Percentiles rank a stretch among this genome's conserved stretches.
Conservation (phyloP, 2,329 filamentous ascomycete genomes). For the Cercospora nicotianae region DNA sequence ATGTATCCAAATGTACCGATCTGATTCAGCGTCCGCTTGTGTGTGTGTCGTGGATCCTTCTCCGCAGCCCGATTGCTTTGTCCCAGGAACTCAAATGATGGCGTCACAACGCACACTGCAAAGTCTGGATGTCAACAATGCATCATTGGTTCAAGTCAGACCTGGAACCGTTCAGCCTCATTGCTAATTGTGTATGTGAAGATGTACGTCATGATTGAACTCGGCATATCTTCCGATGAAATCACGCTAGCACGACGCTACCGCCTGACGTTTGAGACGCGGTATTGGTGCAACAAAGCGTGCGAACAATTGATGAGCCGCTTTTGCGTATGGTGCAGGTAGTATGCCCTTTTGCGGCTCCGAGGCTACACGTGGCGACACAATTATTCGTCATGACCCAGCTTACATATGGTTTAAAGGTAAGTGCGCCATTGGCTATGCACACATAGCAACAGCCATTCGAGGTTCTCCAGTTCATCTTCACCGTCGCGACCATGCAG, state of each 20-base stretch:
- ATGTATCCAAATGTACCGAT: neutral
- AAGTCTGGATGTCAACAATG: neutral
- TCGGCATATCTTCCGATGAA: neutral
- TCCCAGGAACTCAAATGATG: neutral
- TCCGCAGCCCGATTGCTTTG: neutral
- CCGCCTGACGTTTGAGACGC: neutral
- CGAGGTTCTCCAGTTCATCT: neutral
- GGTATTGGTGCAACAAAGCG: constrained; percentile 12
- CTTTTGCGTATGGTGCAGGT: constrained; percentile 11
- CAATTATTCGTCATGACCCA: constrained; percentile 5
- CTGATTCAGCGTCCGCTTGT: neutral
- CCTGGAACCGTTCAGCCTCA: neutral
- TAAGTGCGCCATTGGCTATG: neutral
- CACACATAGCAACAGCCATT: neutral
- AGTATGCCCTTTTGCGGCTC: constrained; percentile 4
- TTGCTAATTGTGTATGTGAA: neutral
- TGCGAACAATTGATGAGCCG: constrained; percentile 4
- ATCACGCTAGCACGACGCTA: neutral
- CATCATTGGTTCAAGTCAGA: neutral
- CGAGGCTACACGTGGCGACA: constrained; percentile 7
- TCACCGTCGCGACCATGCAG: constrained; percentile 17
- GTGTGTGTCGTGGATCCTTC: neutral
- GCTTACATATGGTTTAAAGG: neutral
- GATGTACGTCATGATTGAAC: constrained; percentile 14
- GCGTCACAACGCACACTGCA: neutral